Percentiles rank a stretch among this genome's conserved stretches.
These are phyloP conservation scores for Bipolaris cookei DNA, from an alignment of 2,329 filamentous ascomycete genomes.

Conservation along the genomic window DNA sequence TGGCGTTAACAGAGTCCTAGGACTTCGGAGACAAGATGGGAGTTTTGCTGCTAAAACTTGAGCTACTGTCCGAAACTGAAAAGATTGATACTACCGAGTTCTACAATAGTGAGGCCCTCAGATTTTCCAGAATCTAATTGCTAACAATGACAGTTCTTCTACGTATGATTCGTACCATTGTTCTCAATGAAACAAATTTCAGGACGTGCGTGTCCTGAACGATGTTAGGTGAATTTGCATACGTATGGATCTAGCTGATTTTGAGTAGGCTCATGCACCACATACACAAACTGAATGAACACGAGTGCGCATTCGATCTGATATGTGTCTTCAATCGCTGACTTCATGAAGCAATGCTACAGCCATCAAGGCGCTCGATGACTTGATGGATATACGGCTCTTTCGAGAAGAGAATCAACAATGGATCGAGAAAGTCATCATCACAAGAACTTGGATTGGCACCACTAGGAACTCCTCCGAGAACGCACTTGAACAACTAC, in stretches of 20 bases:
- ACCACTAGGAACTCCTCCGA: slow-evolving; percentile 54
- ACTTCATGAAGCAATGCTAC: slow-evolving; percentile 40
- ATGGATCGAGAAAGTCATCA: slow-evolving; percentile 72
- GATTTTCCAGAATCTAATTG: not conserved
- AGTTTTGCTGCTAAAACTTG: slow-evolving; percentile 71
- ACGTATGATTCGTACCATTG: slow-evolving; percentile 65
- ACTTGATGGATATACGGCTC: slow-evolving; percentile 67
- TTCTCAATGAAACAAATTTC: slow-evolving; percentile 68
- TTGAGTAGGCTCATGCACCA: slow-evolving; percentile 64
- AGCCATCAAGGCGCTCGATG: slow-evolving; percentile 62
- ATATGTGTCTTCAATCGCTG: not conserved
- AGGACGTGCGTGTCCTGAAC: slow-evolving; percentile 54
- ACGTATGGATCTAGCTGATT: not conserved
- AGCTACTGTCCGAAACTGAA: slow-evolving; percentile 62
- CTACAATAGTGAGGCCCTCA: slow-evolving; percentile 44
- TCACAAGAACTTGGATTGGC: slow-evolving; percentile 72
- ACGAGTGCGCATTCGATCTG: slow-evolving; percentile 29
- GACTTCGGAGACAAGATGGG: slow-evolving; percentile 69
- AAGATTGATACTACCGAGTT: slow-evolving; percentile 50
- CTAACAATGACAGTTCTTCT: slow-evolving; percentile 57
- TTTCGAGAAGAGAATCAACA: slow-evolving; percentile 56
- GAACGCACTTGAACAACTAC: slow-evolving; percentile 49
- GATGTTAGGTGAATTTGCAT: not conserved
- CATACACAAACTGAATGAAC: slow-evolving; percentile 66
- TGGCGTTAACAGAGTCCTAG: slow-evolving; percentile 6